Percentiles rank a stretch among this genome's conserved stretches.
These are phyloP conservation scores for Coemansia sp. DNA, from an alignment of 192 early-diverging fungal species.

Conservation along the genomic window DNA sequence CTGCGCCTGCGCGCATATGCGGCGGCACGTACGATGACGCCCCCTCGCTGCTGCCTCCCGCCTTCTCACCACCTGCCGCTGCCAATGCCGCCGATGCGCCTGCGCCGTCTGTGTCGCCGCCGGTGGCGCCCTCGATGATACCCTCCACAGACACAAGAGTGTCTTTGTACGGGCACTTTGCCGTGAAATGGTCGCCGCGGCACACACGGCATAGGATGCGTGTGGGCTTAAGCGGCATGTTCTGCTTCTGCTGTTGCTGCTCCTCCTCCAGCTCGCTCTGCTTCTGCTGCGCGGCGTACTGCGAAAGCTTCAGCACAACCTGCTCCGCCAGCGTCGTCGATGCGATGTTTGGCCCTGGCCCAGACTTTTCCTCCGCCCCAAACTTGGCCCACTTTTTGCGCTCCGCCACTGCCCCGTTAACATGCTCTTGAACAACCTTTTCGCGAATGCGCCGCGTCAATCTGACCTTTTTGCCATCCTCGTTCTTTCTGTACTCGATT, in stretches of 20 bases:
- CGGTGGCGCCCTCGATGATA: conserved; percentile 29
- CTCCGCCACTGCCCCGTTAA: conserved; percentile 86
- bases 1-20: conserved; percentile 68
- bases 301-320: conserved; percentile 81
- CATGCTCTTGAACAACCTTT: conserved; percentile 74
- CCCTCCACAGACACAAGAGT: conserved; percentile 80
- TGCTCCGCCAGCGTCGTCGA: conserved; percentile 89
- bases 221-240: conserved; percentile 65
- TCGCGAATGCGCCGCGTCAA: conserved; percentile 79
- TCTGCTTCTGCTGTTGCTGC: conserved; percentile 58
- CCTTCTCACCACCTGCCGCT: conserved; percentile 36
- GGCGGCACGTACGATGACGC: conserved; percentile 82
- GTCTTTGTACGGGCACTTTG: conserved; percentile 98
- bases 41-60: conserved; percentile 10
- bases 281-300: conserved; percentile 52
- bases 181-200: conserved; percentile 94
- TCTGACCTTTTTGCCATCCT: conserved; percentile 91
- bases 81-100: conserved; percentile 2
- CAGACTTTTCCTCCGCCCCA: conserved; percentile 77
- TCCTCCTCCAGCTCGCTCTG: conserved; percentile 65
- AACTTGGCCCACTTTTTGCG: conserved; percentile 88
- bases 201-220: conserved; percentile 94
- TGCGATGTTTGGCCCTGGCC: conserved; percentile 81
- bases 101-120: background rate
- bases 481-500: conserved; percentile 81